Percentiles rank a stretch among this genome's conserved stretches.
These are phyloP conservation scores for Wickerhamomyces sp. DNA, from an alignment of 1,139 yeast species.

Conservation along the genomic window DNA sequence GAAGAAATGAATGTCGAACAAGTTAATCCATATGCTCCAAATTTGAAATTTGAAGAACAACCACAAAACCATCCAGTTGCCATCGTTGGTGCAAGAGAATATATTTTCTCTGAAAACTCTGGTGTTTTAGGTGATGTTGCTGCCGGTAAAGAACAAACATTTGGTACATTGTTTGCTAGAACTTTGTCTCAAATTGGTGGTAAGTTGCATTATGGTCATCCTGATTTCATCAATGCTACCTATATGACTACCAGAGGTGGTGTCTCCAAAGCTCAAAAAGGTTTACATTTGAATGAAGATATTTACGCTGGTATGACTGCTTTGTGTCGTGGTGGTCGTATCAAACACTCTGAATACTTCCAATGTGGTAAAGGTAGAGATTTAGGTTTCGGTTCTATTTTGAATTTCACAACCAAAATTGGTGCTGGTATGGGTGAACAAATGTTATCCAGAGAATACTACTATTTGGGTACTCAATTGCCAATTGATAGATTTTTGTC, in stretches of 20 bases:
- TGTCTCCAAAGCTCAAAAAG: conserved; percentile 98
- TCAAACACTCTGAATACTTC: conserved; percentile 97
- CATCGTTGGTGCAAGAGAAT: conserved; percentile 98
- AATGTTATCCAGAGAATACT: conserved; percentile 96
- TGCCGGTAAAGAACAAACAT: conserved; percentile 99
- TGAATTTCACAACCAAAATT: conserved; percentile 97
- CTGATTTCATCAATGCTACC: conserved; percentile 93
- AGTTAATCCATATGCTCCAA: conserved; percentile 70
- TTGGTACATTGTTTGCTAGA: conserved; percentile 97
- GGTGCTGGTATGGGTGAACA: conserved; percentile 99
- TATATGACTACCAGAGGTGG: conserved; percentile 99
- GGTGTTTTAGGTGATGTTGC: conserved; percentile 99
- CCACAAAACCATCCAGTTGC: conserved; percentile 77
- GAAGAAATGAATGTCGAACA: conserved; percentile 91
- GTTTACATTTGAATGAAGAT: conserved; percentile 97
- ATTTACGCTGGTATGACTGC: conserved; percentile 99
- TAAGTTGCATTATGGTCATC: conserved; percentile 98
- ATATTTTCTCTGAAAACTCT: conserved; percentile 96
- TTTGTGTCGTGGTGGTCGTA: conserved; percentile 95
- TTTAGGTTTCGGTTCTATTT: conserved; percentile 97
- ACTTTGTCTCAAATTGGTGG: conserved; percentile 98
- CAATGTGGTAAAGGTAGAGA: conserved; percentile 99
- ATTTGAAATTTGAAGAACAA: conserved; percentile 42
- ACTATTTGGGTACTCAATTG: conserved; percentile 93
- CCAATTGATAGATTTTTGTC: conserved; percentile 97